Conservation (phyloP, 768 basidiomycete genomes). For the Trichaptum fuscoviolaceum region DNA sequence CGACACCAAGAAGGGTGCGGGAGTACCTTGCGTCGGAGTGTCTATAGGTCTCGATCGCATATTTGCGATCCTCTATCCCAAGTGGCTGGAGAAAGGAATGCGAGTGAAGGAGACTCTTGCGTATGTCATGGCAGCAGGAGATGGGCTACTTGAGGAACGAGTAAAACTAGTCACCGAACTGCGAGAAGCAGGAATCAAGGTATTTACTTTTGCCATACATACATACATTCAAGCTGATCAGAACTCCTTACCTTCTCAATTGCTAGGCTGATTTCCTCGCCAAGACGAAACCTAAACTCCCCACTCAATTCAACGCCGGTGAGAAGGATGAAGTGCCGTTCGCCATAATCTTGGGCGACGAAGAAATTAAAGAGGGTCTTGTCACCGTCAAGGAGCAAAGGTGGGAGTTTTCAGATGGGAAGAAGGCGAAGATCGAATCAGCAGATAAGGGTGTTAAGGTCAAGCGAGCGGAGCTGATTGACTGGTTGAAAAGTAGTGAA, state of each 20-base stretch:
- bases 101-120: constrained; percentile 90
- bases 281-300: constrained; percentile 87
- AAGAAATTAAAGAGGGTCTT: constrained; percentile 78
- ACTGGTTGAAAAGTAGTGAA: constrained; percentile 46
- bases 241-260: not conserved
- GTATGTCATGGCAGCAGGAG: constrained; percentile 88
- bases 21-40: constrained; percentile 86
- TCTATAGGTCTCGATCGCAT: constrained; percentile 92
- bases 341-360: constrained; percentile 84
- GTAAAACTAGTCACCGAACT: constrained; percentile 75
- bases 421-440: constrained; percentile 57
- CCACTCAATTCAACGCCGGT: constrained; percentile 81
- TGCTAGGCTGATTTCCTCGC: constrained; percentile 84
- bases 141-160: constrained; percentile 82
- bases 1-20: constrained; percentile 56
- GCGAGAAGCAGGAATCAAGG: constrained; percentile 85
- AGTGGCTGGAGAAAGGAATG: constrained; percentile 73
- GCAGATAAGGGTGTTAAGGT: constrained; percentile 64
- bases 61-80: constrained; percentile 86
- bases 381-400: constrained; percentile 91
- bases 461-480: constrained; percentile 52
- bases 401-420: constrained; percentile 71
- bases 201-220: constrained; percentile 19
- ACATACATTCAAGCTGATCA: constrained; percentile 7
- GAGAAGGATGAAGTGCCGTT: constrained; percentile 93